A percentile compares a stretch with the other conserved stretches of the same genome.
phyloP scores from a whole-genome alignment of 2,329 filamentous ascomycete genomes.

The Thelonectria olida region DNA sequence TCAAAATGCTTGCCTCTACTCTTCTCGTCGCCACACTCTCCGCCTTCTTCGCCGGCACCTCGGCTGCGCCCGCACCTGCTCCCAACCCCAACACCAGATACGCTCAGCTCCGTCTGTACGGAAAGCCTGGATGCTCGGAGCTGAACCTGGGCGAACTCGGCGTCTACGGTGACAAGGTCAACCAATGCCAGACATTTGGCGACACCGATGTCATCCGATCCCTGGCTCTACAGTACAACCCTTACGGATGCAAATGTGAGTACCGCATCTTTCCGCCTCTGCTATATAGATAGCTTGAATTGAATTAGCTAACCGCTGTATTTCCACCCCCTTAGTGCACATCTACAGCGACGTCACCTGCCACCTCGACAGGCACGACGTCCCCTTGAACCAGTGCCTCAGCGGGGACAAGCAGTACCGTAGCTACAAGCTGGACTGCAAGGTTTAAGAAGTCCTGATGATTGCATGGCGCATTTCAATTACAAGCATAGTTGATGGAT shows the following conservation, averaged over 20 bases:
- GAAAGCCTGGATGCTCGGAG: conserved; percentile 3
- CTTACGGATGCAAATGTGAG: conserved; percentile 1
- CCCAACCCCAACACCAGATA: conserved; percentile 2
- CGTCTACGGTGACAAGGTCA: conserved; percentile 2
- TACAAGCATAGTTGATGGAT: too few species aligned
- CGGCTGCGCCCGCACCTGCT: neutral
- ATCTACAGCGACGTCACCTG: conserved; percentile 1
- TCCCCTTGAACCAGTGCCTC: neutral
- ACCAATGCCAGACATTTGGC: neutral
- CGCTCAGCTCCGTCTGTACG: conserved; percentile 3
- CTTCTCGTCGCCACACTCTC: neutral
- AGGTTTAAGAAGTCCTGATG: neutral
- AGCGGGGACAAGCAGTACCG: conserved; percentile 5
- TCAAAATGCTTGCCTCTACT: conserved; percentile 11
- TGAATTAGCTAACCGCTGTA: too few species aligned
- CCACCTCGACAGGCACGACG: neutral
- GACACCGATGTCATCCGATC: neutral
- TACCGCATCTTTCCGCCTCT: too few species aligned
- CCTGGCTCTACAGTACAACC: neutral
- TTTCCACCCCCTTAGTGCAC: neutral
- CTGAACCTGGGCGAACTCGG: conserved; percentile 14
- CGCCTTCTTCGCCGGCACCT: conserved; percentile 1
- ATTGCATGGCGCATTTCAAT: too few species aligned
- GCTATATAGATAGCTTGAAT: too few species aligned
- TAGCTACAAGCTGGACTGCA: conserved; percentile 6